phyloP scores from a whole-genome alignment of 2,329 filamentous ascomycete genomes.

The Raffaelea arxii region DNA sequence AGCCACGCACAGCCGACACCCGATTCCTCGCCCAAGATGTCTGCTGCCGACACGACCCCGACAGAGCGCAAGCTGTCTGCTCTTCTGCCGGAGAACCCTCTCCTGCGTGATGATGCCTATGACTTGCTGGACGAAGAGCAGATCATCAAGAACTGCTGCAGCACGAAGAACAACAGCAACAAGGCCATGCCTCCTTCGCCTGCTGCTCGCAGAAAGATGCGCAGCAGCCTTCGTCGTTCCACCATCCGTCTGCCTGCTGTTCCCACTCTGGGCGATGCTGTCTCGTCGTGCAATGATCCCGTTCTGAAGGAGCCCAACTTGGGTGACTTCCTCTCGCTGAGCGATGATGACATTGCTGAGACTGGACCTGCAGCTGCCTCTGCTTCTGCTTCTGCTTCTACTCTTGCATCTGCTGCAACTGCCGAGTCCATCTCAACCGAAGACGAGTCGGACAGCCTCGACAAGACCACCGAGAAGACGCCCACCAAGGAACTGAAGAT shows the following conservation, averaged over 20 bases:
- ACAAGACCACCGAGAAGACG: no score
- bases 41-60: not conserved
- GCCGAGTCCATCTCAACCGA: not conserved
- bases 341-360: conserved; percentile 50
- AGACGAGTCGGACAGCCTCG: no score
- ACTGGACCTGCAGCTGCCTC: conserved; percentile 9
- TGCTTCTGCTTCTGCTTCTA: no score
- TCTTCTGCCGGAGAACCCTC: conserved; percentile 5
- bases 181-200: conserved; percentile 1
- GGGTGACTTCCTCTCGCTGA: conserved; percentile 43
- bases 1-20: conserved; percentile 8
- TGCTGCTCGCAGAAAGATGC: conserved; percentile 9
- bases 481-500: no score
- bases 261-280: no score
- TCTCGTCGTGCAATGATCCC: no score
- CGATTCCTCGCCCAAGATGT: conserved; percentile 12
- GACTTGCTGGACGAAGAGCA: not conserved
- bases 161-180: not conserved
- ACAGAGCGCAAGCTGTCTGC: not conserved
- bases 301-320: conserved; percentile 41
- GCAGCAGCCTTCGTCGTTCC: conserved; percentile 4
- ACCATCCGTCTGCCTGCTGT: conserved; percentile 16
- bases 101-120: conserved; percentile 10
- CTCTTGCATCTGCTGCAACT: conserved; percentile 6
- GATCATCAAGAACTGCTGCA: not conserved